Percentiles rank a stretch among this genome's conserved stretches.
phyloP scores from a whole-genome alignment of 805 yeast genomes.

The Starmerella powellii region DNA sequence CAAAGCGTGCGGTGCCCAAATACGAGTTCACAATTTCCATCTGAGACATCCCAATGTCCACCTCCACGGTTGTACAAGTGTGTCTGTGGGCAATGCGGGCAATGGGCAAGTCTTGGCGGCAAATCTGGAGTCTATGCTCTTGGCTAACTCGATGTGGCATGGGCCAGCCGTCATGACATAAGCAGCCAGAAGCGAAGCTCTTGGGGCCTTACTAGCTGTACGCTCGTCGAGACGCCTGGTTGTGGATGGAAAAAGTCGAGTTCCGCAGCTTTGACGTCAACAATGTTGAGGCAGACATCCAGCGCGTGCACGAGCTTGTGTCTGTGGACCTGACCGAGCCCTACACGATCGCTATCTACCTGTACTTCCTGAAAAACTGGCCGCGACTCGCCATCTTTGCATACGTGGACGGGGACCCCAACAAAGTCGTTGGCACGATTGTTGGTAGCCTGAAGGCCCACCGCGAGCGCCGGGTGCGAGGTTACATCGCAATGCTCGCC shows the following conservation, averaged over 20 bases:
- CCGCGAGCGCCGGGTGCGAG: slow-evolving; percentile 59
- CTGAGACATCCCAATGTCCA: too few species aligned
- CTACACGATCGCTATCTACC: slow-evolving; percentile 81
- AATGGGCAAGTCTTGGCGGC: too few species aligned
- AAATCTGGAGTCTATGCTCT: too few species aligned
- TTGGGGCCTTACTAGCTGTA: neutral
- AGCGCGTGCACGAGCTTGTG: slow-evolving; percentile 37
- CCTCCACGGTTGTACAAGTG: too few species aligned
- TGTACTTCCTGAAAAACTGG: slow-evolving; percentile 84
- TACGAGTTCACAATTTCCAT: slow-evolving; percentile 25
- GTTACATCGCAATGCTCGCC: slow-evolving; percentile 94
- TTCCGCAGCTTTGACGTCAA: slow-evolving; percentile 19
- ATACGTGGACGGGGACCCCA: slow-evolving; percentile 29
- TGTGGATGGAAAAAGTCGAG: neutral
- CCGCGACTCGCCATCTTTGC: slow-evolving; percentile 63
- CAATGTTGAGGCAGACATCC: slow-evolving; percentile 27
- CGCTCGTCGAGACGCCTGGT: neutral
- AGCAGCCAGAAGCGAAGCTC: neutral
- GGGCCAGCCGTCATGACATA: too few species aligned
- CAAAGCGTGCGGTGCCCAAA: slow-evolving; percentile 23
- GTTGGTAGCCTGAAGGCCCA: slow-evolving; percentile 75
- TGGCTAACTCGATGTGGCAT: too few species aligned
- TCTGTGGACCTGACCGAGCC: slow-evolving; percentile 79
- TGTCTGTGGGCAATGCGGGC: too few species aligned
- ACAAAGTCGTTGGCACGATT: slow-evolving; percentile 54